phyloP scores from a whole-genome alignment of 2,329 filamentous ascomycete species.

The Tolypocladium nubicola region DNA sequence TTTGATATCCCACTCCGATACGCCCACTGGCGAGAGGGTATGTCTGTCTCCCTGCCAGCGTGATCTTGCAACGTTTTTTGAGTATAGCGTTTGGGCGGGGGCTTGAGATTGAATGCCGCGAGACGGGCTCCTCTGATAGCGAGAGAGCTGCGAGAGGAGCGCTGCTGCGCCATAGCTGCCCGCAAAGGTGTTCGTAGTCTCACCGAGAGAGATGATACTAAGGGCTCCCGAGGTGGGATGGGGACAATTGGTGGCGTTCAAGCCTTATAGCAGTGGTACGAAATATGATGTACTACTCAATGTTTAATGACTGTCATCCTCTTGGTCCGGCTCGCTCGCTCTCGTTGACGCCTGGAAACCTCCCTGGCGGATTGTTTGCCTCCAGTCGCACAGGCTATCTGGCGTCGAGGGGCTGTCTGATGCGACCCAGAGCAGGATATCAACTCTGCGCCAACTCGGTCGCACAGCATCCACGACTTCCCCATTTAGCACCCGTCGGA shows the following conservation, averaged over 20 bases:
- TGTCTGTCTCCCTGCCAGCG: neutral
- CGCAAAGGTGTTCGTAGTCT: neutral
- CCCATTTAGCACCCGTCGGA: neutral
- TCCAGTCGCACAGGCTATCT: neutral
- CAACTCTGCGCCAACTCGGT: neutral
- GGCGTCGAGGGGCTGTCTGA: neutral
- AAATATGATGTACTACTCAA: neutral
- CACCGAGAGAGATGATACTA: neutral
- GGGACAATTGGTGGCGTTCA: neutral
- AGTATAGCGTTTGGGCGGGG: neutral
- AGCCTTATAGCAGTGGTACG: neutral
- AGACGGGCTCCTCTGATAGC: neutral
- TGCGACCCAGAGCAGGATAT: neutral
- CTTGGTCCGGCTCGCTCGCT: no score
- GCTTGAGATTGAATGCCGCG: neutral
- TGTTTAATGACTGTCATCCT: neutral
- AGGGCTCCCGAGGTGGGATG: neutral
- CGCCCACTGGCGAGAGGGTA: neutral
- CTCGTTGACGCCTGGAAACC: neutral
- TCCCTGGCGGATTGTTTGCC: neutral
- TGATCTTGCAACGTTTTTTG: neutral
- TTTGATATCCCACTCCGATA: neutral
- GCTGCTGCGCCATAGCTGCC: neutral
- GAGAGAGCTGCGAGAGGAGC: neutral
- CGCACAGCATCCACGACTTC: neutral